phyloP scores from a whole-genome alignment of 2,329 filamentous ascomycete genomes.

The Eutypella sp. region DNA sequence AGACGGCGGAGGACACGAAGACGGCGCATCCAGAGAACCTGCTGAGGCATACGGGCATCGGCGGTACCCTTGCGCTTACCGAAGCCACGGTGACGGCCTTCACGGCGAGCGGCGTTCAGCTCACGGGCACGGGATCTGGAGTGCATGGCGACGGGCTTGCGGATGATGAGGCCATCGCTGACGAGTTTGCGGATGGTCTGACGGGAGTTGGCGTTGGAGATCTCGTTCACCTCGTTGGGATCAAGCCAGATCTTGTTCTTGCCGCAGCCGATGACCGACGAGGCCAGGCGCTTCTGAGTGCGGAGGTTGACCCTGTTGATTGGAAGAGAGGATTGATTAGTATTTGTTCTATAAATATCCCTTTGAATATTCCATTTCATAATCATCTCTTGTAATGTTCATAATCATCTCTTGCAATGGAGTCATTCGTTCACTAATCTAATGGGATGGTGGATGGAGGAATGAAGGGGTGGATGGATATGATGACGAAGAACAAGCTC shows the following conservation, averaged over 20 bases:
- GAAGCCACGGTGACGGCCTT: conserved; percentile 97
- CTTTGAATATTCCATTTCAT: neutral
- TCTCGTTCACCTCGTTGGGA: conserved; percentile 98
- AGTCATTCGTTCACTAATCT: neutral
- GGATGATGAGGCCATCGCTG: conserved; percentile 99
- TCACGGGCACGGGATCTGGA: conserved; percentile 94
- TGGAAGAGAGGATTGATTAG: conserved; percentile 13
- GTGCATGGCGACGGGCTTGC: conserved; percentile 99
- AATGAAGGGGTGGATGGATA: neutral
- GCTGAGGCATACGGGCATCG: conserved; percentile 98
- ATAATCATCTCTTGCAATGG: neutral
- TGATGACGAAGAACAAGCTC: neutral
- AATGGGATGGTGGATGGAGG: neutral
- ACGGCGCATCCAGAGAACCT: conserved; percentile 99
- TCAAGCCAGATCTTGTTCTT: conserved; percentile 99
- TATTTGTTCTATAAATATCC: conserved; percentile 10
- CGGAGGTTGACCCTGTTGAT: conserved; percentile 90
- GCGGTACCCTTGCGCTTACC: conserved; percentile 99
- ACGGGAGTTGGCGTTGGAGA: conserved; percentile 99
- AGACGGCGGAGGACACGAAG: conserved; percentile 98
- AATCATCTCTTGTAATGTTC: neutral
- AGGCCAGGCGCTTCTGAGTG: conserved; percentile 99
- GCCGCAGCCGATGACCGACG: conserved; percentile 96
- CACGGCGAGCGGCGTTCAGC: conserved; percentile 88
- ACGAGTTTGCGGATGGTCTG: conserved; percentile 99